A percentile compares a stretch with the other conserved stretches of the same genome.
Conservation (phyloP, 768 basidiomycete species). For the Vishniacozyma victoriae region DNA sequence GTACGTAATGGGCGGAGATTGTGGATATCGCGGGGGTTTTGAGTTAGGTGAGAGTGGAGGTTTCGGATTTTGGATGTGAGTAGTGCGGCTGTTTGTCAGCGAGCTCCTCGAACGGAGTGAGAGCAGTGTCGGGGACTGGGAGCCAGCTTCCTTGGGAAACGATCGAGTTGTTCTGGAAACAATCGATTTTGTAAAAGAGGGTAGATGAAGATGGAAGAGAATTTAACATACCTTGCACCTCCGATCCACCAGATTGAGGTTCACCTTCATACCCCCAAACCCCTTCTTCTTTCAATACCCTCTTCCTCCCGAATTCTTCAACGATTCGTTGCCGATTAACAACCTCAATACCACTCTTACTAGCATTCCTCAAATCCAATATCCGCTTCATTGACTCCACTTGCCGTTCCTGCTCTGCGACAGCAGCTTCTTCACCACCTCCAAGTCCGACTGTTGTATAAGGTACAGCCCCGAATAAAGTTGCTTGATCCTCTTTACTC, state of each 20-base stretch:
- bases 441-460: conserved; percentile 3
- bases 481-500: conserved; percentile 51
- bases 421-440: conserved; percentile 52
- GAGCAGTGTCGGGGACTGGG: background rate
- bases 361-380: conserved; percentile 80
- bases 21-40: conserved; percentile 62
- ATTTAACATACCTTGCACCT: conserved; percentile 72
- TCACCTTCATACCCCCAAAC: too few relatives aligned
- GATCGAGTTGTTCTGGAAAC: background rate
- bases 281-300: too few relatives aligned
- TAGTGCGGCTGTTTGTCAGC: conserved; percentile 62
- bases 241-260: conserved; percentile 68
- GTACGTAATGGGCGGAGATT: conserved; percentile 70
- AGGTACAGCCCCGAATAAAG: conserved; percentile 67
- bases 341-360: conserved; percentile 74
- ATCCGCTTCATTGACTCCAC: conserved; percentile 57
- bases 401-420: conserved; percentile 44
- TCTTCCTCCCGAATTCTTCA: conserved; percentile 72
- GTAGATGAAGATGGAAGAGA: background rate
- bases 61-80: conserved; percentile 79
- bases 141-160: background rate
- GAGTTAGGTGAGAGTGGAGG: conserved; percentile 64
- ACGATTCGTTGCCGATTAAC: conserved; percentile 80
- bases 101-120: background rate
- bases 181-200: background rate